phyloP scores from a whole-genome alignment of 148 eudicot genomes.

The Vaccinium corymbosum region DNA sequence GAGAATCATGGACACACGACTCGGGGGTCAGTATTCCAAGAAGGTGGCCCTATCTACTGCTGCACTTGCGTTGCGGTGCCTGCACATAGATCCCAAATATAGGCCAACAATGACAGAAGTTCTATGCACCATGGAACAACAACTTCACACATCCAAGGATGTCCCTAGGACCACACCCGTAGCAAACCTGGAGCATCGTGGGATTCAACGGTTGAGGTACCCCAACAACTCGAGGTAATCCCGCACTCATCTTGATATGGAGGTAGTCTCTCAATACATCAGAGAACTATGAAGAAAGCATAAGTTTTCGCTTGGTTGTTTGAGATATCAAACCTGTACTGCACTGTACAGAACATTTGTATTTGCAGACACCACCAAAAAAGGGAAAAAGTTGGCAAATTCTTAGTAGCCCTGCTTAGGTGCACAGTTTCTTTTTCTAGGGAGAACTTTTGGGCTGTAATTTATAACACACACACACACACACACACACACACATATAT shows the following conservation, averaged over 20 bases:
- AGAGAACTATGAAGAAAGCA: neutral
- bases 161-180: slow-evolving; percentile 14
- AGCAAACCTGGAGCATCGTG: neutral
- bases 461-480: neutral
- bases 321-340: neutral
- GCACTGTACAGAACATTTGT: neutral
- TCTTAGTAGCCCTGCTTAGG: neutral
- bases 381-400: neutral
- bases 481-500: neutral
- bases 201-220: neutral
- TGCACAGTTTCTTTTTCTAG: neutral
- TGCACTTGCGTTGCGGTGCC: slow-evolving; percentile 40
- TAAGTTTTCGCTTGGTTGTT: neutral
- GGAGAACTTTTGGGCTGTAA: neutral
- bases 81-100: slow-evolving; percentile 32
- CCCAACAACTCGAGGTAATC: slow-evolving; percentile 2
- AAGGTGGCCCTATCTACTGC: slow-evolving; percentile 45
- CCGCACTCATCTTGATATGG: neutral
- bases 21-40: slow-evolving; percentile 58
- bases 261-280: neutral
- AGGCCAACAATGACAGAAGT: slow-evolving; percentile 46
- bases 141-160: slow-evolving; percentile 23
- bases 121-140: slow-evolving; percentile 32
- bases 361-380: neutral
- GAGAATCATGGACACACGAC: slow-evolving; percentile 50